These are phyloP conservation scores for Didymella lethalis DNA, from an alignment of 2,329 filamentous ascomycete genomes.

Conservation along the genomic window DNA sequence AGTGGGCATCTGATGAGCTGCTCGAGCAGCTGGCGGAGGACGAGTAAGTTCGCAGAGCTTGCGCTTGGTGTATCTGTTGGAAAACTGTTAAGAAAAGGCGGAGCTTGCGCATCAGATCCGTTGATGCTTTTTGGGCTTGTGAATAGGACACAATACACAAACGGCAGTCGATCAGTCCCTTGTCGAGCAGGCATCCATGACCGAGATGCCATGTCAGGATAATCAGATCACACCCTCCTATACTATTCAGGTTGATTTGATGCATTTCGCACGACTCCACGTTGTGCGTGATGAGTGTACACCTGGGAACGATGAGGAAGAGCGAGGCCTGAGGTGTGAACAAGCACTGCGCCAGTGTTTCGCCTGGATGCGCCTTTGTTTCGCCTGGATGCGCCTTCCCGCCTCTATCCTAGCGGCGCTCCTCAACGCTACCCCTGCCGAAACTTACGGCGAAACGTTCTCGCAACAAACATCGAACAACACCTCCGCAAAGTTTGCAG, in stretches of 20 bases:
- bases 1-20: slow-evolving; percentile 35
- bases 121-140: not conserved
- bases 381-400: slow-evolving; percentile 22
- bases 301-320: slow-evolving; percentile 9
- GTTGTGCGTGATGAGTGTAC: not conserved
- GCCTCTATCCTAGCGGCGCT: slow-evolving; percentile 14
- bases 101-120: not conserved
- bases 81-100: not conserved
- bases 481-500: slow-evolving; percentile 21
- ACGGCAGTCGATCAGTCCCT: not conserved
- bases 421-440: slow-evolving; percentile 12
- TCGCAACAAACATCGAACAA: slow-evolving; percentile 34
- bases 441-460: slow-evolving; percentile 24
- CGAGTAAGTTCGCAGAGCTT: not conserved
- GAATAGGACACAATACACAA: not conserved
- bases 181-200: not conserved
- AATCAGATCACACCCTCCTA: not conserved
- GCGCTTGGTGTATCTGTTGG: not conserved
- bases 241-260: not conserved
- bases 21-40: slow-evolving; percentile 19
- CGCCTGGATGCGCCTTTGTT: slow-evolving; percentile 21
- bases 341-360: slow-evolving; percentile 28
- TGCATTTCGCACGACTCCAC: not conserved
- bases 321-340: slow-evolving; percentile 27
- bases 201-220: not conserved